Evolutionary conservation across 108 stramenopile genomes (phyloP), one percentile per base, ranked within the genome.

Genomic region (Stephanodiscus triporus): DNA sequence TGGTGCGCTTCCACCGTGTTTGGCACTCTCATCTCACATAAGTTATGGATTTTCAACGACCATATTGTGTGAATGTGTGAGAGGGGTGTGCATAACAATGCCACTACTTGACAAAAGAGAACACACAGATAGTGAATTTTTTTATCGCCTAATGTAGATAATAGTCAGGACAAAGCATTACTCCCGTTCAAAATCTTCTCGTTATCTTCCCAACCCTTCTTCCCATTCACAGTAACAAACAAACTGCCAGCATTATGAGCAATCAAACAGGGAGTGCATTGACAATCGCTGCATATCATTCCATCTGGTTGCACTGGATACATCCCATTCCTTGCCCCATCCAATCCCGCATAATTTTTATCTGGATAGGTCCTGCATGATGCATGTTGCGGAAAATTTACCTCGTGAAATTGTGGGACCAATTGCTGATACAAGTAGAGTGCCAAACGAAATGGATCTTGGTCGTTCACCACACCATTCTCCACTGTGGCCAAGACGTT

Each of bases 251-350:
- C n/a, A 68, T 17, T 26, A 36, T 59, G 68, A 24, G 26, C 17
- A 27, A 68, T 68, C 17, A 68, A 56, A 38, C 68, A 68, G 22
- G 68, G 68, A 5, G 68, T 68, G 36, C 68, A 68, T 34, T 11
- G n/a, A 38, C 68, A 68, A 16, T 68, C 58, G 26, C 24, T 26
- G 56, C 68, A 68, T 20, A 30, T 54, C 36, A 45, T 34, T 57
- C 68, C 68, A 23, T 59, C 56, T 58, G 26, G 56, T 11, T 68
- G 68, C 5, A 68, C 17, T 4, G 68, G 68, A 60, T 68, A 68
- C 68, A 68, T 68, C 16, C 68, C 68, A 54, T 68, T 68, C 17
- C 26, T 17, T 6, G 57, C 55, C 14, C 68, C 68, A 9, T 60
- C 68, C 23, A 56, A 58, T 14, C 68, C 68, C 29, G 56, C 68